These are phyloP conservation scores for Acer campestre DNA, from an alignment of 345 rosid species.

Conservation along the genomic window DNA sequence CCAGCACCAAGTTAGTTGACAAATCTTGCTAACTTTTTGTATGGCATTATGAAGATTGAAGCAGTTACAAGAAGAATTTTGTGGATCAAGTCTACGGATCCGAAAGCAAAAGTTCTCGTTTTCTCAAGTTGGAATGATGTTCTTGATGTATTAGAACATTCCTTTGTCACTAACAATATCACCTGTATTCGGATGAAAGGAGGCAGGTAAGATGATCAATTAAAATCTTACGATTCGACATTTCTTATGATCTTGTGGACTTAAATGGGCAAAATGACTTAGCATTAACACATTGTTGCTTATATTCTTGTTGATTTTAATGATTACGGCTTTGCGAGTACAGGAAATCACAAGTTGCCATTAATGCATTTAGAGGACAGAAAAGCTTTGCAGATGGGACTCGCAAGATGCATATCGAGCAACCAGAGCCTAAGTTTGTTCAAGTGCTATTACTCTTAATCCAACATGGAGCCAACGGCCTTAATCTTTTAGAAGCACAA, in stretches of 20 bases:
- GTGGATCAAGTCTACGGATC: constrained; percentile 80
- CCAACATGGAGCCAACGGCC: constrained; percentile 97
- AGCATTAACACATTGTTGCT: no score
- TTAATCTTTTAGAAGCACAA: constrained; percentile 92
- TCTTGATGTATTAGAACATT: constrained; percentile 92
- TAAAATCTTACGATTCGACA: background rate
- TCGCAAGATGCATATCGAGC: constrained; percentile 19
- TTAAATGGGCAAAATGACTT: background rate
- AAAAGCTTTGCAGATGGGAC: constrained; percentile 30
- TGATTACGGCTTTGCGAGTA: constrained; percentile 24
- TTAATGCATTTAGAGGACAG: constrained; percentile 73
- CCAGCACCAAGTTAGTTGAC: background rate
- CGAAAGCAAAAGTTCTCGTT: constrained; percentile 82
- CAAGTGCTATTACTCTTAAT: constrained; percentile 85
- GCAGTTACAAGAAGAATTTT: constrained; percentile 85
- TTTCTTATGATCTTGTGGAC: background rate
- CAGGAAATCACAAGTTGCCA: constrained; percentile 89
- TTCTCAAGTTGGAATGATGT: constrained; percentile 99
- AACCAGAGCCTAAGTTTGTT: constrained; percentile 39
- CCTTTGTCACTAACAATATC: constrained; percentile 67
- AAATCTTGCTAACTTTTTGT: constrained; percentile 22
- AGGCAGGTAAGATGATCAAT: constrained; percentile 64
- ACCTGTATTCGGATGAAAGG: constrained; percentile 88
- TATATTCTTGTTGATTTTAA: constrained; percentile 3
- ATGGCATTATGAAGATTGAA: constrained; percentile 63